Conservation (phyloP, 306 rosid genomes). For the Medicago ruthenica region DNA sequence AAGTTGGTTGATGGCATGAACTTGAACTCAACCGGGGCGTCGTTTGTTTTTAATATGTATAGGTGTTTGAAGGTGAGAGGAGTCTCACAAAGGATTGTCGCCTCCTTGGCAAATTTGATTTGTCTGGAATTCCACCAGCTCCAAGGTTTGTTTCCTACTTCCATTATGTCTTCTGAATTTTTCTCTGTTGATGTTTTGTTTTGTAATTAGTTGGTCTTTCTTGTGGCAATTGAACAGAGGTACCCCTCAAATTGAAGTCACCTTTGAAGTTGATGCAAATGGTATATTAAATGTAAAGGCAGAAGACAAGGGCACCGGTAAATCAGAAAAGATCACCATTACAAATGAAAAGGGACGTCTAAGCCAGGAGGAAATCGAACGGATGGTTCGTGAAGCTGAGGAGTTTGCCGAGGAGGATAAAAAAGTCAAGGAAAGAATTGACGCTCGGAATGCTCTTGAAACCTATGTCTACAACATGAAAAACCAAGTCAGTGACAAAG, state of each 20-base stretch:
- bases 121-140: conserved; percentile 93
- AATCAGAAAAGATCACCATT: conserved; percentile 97
- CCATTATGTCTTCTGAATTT: not conserved
- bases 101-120: conserved; percentile 92
- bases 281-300: conserved; percentile 95
- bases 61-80: conserved; percentile 99
- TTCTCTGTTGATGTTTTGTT: not conserved
- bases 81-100: conserved; percentile 99
- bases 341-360: conserved; percentile 96
- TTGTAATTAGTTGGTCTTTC: conserved; percentile 19
- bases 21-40: conserved; percentile 5
- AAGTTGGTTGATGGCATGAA: not conserved
- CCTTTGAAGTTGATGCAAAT: conserved; percentile 97
- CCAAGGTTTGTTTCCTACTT: conserved; percentile 72
- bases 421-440: conserved; percentile 94
- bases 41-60: conserved; percentile 1
- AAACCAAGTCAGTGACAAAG: conserved; percentile 87
- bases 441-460: conserved; percentile 88
- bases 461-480: conserved; percentile 96
- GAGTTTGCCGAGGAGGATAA: conserved; percentile 98
- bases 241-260: conserved; percentile 98
- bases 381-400: conserved; percentile 97
- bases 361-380: conserved; percentile 94
- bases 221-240: conserved; percentile 63
- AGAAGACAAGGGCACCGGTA: conserved; percentile 98